phyloP scores from a whole-genome alignment of 2,329 filamentous ascomycete genomes.

The Xylariaceae sp. region DNA sequence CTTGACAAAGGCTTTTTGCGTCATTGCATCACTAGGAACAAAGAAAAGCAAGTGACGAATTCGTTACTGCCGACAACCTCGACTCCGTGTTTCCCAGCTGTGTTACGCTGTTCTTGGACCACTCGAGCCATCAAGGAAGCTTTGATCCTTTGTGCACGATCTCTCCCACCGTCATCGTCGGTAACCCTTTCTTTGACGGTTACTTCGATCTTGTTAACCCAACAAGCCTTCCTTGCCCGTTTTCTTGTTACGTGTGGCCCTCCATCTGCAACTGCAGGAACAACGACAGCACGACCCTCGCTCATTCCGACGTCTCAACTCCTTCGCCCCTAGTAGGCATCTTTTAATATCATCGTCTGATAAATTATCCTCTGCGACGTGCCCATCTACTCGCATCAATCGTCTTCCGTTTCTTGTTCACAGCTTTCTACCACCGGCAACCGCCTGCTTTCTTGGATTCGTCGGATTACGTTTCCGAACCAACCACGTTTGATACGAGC shows the following conservation, averaged over 20 bases:
- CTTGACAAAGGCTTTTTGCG: slow-evolving; percentile 11
- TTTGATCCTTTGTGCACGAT: slow-evolving; percentile 19
- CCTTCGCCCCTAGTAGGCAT: slow-evolving; percentile 26
- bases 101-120: slow-evolving; percentile 31
- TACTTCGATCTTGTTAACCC: slow-evolving; percentile 15
- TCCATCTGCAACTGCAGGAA: slow-evolving; percentile 28
- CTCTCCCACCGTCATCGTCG: slow-evolving; percentile 15
- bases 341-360: slow-evolving; percentile 37
- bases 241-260: slow-evolving; percentile 25
- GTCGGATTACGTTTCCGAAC: slow-evolving; percentile 39
- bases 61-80: slow-evolving; percentile 25
- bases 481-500: slow-evolving; percentile 44
- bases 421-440: slow-evolving; percentile 38
- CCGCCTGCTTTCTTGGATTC: slow-evolving; percentile 39
- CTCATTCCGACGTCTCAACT: slow-evolving; percentile 38
- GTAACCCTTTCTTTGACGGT: slow-evolving; percentile 18
- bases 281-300: slow-evolving; percentile 31
- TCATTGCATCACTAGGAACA: slow-evolving; percentile 17
- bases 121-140: slow-evolving; percentile 34
- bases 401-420: slow-evolving; percentile 43
- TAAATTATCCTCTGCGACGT: slow-evolving; percentile 24
- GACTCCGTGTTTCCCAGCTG: slow-evolving; percentile 1
- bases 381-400: slow-evolving; percentile 33
- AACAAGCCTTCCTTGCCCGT: slow-evolving; percentile 12
- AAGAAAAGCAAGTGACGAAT: slow-evolving; percentile 32